Base-by-base conservation (phyloP, 805 yeast species). In the Clavispora vitiphila region DNA sequence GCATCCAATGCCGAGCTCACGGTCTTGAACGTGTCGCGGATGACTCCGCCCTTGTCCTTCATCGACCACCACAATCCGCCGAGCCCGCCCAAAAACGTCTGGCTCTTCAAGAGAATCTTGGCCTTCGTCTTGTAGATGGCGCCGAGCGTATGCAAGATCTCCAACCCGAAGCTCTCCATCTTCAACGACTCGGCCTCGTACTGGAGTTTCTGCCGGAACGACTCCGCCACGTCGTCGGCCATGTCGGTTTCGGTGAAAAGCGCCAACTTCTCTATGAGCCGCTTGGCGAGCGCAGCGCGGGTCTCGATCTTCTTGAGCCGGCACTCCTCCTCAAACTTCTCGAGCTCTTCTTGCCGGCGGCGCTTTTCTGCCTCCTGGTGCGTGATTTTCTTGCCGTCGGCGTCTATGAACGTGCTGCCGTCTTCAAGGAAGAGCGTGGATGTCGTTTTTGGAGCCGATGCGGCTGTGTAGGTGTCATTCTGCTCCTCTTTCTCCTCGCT, bases 181-280 rank as follows among this genome's bases (percentile, higher is more conserved):
- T 84, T 85, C 49, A 86, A 69, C 22, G 80, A 69, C 57, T 90
- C 93, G 12, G 95, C 96, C 61, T 93, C 98, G 54, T 82, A 80
- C 47, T 72, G 73, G 51, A 86, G 74, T 58, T 85, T 83, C 42
- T 71, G 72, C 45, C 73, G 65, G 60, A 88, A 91, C 18, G 72
- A 62, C 27, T 55, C 58, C 9, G 62, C 65, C n/a, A 65, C 65
- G 46, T 76, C 71, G 9, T 60, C 68, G 29, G 67, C 62, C 67
- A 67, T 67, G 37, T 69, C 73, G 3, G 76, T 63, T 45, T 67
- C 73, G 1, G 73, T 66, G 31, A 60, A 67, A 16, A 71, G 63
- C 14, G 78, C 62, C 23, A 77, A 56, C 26, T 67, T 69, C 19
- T 69, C 63, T 11, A 71, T 51, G 47, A 90, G 70, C 47, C 78